Conservation (phyloP, 345 rosid species). For the Dipteronia sinensis region DNA sequence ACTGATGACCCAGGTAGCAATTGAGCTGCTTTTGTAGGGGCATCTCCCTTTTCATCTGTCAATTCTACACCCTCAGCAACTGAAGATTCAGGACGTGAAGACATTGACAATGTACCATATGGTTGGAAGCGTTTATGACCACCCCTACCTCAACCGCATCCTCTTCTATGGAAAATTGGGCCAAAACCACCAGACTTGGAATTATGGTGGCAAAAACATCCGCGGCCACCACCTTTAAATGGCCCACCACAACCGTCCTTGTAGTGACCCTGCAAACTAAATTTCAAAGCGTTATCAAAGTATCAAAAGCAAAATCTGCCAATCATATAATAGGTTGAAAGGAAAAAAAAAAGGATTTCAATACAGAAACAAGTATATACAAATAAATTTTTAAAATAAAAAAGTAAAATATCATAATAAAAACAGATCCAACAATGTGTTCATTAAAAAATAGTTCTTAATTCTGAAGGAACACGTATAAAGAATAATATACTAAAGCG, state of each 20-base stretch:
- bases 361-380: neutral
- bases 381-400: too few species aligned
- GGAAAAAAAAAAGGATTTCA: too few species aligned
- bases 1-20: slow-evolving; percentile 10
- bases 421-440: too few species aligned
- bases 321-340: neutral
- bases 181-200: neutral
- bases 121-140: neutral
- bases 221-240: slow-evolving; percentile 16
- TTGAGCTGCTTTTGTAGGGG: slow-evolving; percentile 16
- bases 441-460: neutral
- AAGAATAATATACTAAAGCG: too few species aligned
- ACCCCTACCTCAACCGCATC: slow-evolving; percentile 16
- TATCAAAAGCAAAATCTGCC: slow-evolving; percentile 16
- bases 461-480: neutral
- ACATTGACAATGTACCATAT: slow-evolving; percentile 9
- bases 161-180: slow-evolving; percentile 20
- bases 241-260: slow-evolving; percentile 17
- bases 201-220: slow-evolving; percentile 6
- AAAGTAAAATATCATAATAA: too few species aligned
- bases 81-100: slow-evolving; percentile 24
- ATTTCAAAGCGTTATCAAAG: slow-evolving; percentile 11
- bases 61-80: slow-evolving; percentile 3
- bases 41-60: neutral
- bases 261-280: slow-evolving; percentile 31